phyloP scores from a whole-genome alignment of 768 basidiomycete genomes.

The Naganishia antarctica region DNA sequence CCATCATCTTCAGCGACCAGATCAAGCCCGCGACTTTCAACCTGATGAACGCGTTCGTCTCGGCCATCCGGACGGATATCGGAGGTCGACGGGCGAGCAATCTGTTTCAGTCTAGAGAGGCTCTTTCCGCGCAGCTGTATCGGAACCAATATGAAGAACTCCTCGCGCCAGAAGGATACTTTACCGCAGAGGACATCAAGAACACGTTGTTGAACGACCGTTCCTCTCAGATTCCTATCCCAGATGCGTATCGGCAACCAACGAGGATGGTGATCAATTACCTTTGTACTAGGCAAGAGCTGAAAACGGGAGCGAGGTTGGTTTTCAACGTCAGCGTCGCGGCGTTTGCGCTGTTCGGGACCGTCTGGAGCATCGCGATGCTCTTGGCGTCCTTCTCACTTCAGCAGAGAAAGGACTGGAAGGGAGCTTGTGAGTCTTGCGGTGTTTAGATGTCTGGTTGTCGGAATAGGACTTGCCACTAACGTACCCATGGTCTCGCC shows the following conservation, averaged over 20 bases:
- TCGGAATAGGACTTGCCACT: too few species aligned
- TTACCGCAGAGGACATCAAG: neutral
- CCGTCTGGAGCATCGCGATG: neutral
- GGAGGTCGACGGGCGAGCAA: neutral
- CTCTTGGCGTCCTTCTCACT: neutral
- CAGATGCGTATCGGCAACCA: neutral
- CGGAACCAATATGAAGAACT: neutral
- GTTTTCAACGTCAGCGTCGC: neutral
- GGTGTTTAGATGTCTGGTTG: neutral
- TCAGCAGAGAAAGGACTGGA: neutral
- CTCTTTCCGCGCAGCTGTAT: neutral
- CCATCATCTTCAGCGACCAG: neutral
- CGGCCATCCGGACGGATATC: neutral
- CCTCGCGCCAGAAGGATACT: neutral
- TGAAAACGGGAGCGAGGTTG: neutral
- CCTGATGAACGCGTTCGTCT: neutral
- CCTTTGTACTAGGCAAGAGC: neutral
- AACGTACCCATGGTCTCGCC: neutral
- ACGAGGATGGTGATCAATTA: conserved; percentile 1
- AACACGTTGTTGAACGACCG: neutral
- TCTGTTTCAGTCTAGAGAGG: neutral
- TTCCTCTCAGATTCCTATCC: neutral
- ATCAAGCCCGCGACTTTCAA: neutral
- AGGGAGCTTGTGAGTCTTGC: neutral
- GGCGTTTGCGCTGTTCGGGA: neutral